Conservation (phyloP, 164 flowering plant species). For the Malania oleifera region DNA sequence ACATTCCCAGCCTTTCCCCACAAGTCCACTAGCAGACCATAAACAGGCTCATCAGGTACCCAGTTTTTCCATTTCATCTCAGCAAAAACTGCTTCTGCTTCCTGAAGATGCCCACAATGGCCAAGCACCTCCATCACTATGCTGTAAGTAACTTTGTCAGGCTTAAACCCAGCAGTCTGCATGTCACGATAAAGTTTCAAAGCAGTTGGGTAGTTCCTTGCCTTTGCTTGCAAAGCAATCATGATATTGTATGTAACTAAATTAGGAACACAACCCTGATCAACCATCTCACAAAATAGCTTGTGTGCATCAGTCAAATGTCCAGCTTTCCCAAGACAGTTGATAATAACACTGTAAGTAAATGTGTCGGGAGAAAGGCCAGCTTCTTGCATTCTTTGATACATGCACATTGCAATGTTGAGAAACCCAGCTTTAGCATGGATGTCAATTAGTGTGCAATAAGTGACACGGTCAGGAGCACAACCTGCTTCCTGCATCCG, state of each 20-base stretch:
- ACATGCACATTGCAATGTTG: constrained; percentile 85
- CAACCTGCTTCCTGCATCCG: constrained; percentile 69
- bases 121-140: constrained; percentile 99
- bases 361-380: constrained; percentile 96
- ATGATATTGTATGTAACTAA: constrained; percentile 89
- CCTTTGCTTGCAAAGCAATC: constrained; percentile 93
- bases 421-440: constrained; percentile 97
- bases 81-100: constrained; percentile 76
- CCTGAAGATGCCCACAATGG: constrained; percentile 84
- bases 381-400: constrained; percentile 70
- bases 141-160: constrained; percentile 92
- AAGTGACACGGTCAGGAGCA: constrained; percentile 89
- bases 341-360: constrained; percentile 93
- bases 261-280: constrained; percentile 80
- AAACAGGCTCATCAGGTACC: constrained; percentile 95
- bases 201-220: constrained; percentile 73
- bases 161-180: constrained; percentile 83
- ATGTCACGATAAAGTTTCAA: constrained; percentile 74
- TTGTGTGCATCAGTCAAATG: constrained; percentile 65
- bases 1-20: constrained; percentile 92
- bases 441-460: constrained; percentile 93
- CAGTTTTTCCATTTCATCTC: constrained; percentile 74
- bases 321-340: constrained; percentile 96
- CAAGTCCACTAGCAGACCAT: constrained; percentile 91
- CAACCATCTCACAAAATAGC: constrained; percentile 84